A percentile compares a stretch with the other conserved stretches of the same genome.
phyloP scores from a whole-genome alignment of 345 rosid species.

The Nephelium lappaceum region DNA sequence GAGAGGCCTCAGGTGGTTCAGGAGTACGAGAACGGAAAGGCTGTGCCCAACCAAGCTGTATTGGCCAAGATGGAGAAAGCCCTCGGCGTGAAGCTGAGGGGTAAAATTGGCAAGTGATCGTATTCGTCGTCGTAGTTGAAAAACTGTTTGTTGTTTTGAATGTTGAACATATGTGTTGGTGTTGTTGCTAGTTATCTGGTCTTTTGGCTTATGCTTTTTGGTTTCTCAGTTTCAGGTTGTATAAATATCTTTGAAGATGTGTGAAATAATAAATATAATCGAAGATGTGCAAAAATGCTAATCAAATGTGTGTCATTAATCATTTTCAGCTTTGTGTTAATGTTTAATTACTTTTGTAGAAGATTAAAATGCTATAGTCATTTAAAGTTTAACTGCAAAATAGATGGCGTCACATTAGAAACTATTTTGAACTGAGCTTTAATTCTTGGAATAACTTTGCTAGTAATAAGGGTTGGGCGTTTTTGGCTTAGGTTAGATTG shows the following conservation, averaged over 20 bases:
- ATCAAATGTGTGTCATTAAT: background rate
- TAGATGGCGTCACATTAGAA: no score
- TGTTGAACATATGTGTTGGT: background rate
- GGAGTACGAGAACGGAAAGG: conserved; percentile 90
- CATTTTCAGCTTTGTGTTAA: background rate
- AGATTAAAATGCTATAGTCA: no score
- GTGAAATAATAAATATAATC: no score
- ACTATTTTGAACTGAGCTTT: no score
- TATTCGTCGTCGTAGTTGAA: background rate
- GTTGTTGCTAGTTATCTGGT: background rate
- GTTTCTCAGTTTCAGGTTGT: background rate
- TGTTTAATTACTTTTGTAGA: background rate
- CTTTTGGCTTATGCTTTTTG: background rate
- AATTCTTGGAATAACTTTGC: no score
- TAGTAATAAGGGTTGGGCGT: no score
- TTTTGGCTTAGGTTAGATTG: no score
- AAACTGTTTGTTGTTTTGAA: conserved; percentile 6
- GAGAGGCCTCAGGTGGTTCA: conserved; percentile 81
- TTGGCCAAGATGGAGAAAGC: conserved; percentile 84
- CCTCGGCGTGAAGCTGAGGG: conserved; percentile 78
- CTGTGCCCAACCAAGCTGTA: conserved; percentile 69
- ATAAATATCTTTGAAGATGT: background rate
- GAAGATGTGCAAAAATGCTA: background rate
- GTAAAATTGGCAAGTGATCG: conserved; percentile 43
- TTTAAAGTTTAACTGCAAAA: no score